Evolutionary conservation across 345 rosid species (phyloP).

Genomic region (Limnanthes douglasii): DNA sequence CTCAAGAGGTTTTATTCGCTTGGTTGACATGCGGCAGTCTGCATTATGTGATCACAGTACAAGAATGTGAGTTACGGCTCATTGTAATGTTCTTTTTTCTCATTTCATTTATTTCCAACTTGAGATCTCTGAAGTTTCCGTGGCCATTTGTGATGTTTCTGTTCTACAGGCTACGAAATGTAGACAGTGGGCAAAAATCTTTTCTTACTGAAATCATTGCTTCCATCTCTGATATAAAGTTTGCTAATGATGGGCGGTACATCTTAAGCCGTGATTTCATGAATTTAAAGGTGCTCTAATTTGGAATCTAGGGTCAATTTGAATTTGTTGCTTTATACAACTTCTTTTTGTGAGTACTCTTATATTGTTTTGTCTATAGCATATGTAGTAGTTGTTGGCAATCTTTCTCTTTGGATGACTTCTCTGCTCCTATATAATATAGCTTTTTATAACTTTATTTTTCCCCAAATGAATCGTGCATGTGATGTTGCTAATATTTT

Average conservation of each 20-base stretch:
- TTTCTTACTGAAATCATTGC: conserved; percentile 48
- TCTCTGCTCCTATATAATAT: too few species aligned
- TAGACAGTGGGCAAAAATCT: conserved; percentile 28
- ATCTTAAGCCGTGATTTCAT: conserved; percentile 53
- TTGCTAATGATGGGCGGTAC: conserved; percentile 35
- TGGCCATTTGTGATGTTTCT: conserved; percentile 7
- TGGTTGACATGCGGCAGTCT: conserved; percentile 60
- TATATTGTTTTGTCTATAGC: too few species aligned
- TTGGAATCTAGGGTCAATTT: neutral
- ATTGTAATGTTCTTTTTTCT: conserved; percentile 1
- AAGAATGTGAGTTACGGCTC: conserved; percentile 29
- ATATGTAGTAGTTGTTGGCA: too few species aligned
- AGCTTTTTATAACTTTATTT: too few species aligned
- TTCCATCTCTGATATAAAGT: conserved; percentile 47
- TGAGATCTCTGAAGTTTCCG: conserved; percentile 1
- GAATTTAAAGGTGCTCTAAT: conserved; percentile 36
- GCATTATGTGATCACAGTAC: conserved; percentile 42
- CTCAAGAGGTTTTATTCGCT: conserved; percentile 50
- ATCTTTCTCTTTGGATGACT: too few species aligned
- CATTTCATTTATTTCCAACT: neutral
- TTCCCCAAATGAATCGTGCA: too few species aligned
- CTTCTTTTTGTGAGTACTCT: too few species aligned
- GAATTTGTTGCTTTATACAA: too few species aligned
- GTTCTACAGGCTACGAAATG: conserved; percentile 38
- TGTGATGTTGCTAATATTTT: too few species aligned